Conservation (phyloP, 306 rosid genomes). For the Cucumis hystrix region DNA sequence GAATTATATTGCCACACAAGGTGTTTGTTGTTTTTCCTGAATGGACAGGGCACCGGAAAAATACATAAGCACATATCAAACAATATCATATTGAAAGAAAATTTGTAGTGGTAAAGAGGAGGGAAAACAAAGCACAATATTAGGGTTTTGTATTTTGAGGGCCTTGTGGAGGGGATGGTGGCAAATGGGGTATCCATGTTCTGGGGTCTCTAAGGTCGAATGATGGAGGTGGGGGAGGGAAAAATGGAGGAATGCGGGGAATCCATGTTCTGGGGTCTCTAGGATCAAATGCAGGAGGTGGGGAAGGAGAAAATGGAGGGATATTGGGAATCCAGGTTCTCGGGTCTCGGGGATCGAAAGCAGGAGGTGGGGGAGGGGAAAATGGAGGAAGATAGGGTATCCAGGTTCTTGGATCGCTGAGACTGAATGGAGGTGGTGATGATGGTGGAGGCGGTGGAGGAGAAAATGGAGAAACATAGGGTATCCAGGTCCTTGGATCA, state of each 20-base stretch:
- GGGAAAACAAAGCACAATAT: neutral
- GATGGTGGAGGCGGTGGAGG: constrained; percentile 17
- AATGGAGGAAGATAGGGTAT: constrained; percentile 25
- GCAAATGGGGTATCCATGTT: constrained; percentile 36
- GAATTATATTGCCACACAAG: neutral
- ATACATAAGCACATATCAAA: neutral
- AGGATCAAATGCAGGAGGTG: constrained; percentile 27
- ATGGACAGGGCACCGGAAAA: neutral
- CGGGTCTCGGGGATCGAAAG: constrained; percentile 33
- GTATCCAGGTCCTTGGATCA: constrained; percentile 37
- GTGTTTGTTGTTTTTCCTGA: constrained; percentile 6
- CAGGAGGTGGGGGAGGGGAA: constrained; percentile 17
- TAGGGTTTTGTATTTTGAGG: constrained; percentile 28
- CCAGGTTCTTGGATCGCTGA: constrained; percentile 35
- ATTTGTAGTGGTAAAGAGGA: neutral
- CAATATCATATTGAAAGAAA: neutral
- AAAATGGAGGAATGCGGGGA: constrained; percentile 24
- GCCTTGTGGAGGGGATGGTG: constrained; percentile 24
- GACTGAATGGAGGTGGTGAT: constrained; percentile 32
- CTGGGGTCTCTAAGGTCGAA: constrained; percentile 31
- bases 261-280: constrained; percentile 51
- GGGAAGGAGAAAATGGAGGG: constrained; percentile 33
- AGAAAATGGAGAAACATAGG: constrained; percentile 23
- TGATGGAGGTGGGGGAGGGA: constrained; percentile 23
- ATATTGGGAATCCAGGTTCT: constrained; percentile 39